phyloP scores from a whole-genome alignment of 2,329 filamentous ascomycete species.

The Fusarium proliferatum region DNA sequence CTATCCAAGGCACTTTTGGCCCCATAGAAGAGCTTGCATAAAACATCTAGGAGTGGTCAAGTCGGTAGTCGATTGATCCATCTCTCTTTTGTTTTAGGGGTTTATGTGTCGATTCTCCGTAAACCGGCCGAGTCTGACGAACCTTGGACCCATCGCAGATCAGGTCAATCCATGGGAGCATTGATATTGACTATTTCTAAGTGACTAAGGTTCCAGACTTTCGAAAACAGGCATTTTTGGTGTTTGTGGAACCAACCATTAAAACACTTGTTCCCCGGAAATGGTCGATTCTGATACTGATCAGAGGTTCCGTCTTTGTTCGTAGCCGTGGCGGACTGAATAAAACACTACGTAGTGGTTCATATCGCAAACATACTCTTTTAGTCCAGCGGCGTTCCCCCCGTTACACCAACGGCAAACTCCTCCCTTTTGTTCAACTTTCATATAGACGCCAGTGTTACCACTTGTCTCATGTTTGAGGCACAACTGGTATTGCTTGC shows the following conservation, averaged over 20 bases:
- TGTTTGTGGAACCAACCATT: neutral
- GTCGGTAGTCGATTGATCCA: neutral
- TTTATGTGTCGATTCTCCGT: neutral
- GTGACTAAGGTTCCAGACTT: neutral
- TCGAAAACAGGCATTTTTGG: neutral
- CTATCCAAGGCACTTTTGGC: neutral
- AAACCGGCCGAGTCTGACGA: neutral
- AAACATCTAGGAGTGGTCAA: too few relatives aligned
- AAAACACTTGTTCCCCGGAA: neutral
- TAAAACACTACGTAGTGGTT: neutral
- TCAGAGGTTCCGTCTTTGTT: neutral
- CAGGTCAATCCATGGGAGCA: neutral
- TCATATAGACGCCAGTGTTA: neutral
- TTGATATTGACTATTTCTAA: neutral
- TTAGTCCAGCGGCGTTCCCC: neutral
- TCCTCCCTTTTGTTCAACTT: neutral
- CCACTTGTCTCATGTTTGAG: neutral
- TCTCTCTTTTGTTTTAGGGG: neutral
- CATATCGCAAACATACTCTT: neutral
- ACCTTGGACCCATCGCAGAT: neutral
- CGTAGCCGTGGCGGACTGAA: neutral
- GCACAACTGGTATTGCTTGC: neutral
- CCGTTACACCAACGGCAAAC: neutral
- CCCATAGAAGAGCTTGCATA: neutral
- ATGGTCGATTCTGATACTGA: neutral